Evolutionary conservation across 495 filamentous ascomycete species (phyloP), one percentile per base, ranked within the genome.

Genomic region (Hypomontagnella monticulosa): DNA sequence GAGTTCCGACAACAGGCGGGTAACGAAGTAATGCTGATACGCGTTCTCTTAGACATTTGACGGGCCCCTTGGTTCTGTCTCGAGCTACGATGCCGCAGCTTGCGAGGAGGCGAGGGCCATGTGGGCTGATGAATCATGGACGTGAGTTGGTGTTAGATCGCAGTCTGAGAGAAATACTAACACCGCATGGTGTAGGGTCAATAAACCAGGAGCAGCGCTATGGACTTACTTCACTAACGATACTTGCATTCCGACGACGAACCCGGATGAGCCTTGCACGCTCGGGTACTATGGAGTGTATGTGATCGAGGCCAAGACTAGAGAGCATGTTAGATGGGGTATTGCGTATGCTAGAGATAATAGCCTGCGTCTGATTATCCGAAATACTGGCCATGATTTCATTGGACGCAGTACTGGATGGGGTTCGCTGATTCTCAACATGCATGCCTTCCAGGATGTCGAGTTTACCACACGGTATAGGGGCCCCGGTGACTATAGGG

Each of bases 301-400:
- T 53, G 76, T 80, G 23, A 79, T 88, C 64, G 77, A 80, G 66
- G 83, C 81, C 30, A 73, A 76, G 38, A 66, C 63, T 0, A 61
- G 70, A 15, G 71, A 42, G 3, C 80, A 89, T 49, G 75, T 85
- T 49, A 76, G 77, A 38, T 73, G 74, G 2, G 83, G 79, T 4
- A 66, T 89, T n/a, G 73, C 76, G 16, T 89, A 88, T 47, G 84
- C 84, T 8, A 73, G 75, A 0, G 48, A 80, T 33, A 77, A 85
- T 55, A 86, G 85, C 61, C 79, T 91, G 42, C 83, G 87, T 18
- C 66, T 90, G 9, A 76, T 90, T 19, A 77, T 91, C 36, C 80
- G 85, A n/a, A 89, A 89, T 68, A 90, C 87, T 0, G 88, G 88
- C 8, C 85, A 88, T 53, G 84, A 84, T 56, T 79, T 84, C 73